These are phyloP conservation scores for Beauveria sp. DNA, from an alignment of 2,329 filamentous ascomycete species.

Conservation along the genomic window DNA sequence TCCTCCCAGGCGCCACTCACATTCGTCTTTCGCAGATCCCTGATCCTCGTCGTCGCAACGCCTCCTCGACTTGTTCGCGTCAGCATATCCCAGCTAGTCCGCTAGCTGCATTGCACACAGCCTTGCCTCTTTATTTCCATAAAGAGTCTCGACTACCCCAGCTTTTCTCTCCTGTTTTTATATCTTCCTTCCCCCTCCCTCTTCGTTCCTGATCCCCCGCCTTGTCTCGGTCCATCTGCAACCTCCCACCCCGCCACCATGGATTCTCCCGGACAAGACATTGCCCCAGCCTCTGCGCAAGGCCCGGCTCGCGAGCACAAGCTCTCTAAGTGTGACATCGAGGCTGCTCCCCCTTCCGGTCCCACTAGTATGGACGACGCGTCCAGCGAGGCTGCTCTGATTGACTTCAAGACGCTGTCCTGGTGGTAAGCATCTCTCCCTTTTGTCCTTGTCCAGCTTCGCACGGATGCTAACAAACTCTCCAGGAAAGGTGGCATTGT, in stretches of 20 bases:
- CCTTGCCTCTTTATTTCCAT: neutral
- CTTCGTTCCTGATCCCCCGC: neutral
- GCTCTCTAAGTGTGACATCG: neutral
- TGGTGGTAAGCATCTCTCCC: conserved; percentile 26
- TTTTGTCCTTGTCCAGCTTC: neutral
- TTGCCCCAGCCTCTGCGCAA: neutral
- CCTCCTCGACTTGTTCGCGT: neutral
- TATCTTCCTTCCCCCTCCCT: neutral
- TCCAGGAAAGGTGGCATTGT: conserved; percentile 37
- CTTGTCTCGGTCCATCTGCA: neutral
- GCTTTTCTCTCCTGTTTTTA: neutral
- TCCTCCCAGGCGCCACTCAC: neutral
- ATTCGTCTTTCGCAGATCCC: neutral
- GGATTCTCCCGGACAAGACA: conserved; percentile 5
- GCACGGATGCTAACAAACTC: neutral
- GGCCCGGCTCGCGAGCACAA: neutral
- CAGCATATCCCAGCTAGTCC: neutral
- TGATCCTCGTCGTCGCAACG: neutral
- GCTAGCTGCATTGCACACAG: neutral
- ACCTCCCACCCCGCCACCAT: neutral
- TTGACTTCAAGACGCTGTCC: conserved; percentile 29
- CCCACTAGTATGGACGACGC: conserved; percentile 3
- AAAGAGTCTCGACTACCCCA: conserved; percentile 1
- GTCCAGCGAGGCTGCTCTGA: conserved; percentile 14
- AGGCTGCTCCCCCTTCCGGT: neutral